Evolutionary conservation across 2,329 filamentous ascomycete genomes (phyloP), one percentile per base, ranked within the genome.

Genomic region (Penicillium decumbens): DNA sequence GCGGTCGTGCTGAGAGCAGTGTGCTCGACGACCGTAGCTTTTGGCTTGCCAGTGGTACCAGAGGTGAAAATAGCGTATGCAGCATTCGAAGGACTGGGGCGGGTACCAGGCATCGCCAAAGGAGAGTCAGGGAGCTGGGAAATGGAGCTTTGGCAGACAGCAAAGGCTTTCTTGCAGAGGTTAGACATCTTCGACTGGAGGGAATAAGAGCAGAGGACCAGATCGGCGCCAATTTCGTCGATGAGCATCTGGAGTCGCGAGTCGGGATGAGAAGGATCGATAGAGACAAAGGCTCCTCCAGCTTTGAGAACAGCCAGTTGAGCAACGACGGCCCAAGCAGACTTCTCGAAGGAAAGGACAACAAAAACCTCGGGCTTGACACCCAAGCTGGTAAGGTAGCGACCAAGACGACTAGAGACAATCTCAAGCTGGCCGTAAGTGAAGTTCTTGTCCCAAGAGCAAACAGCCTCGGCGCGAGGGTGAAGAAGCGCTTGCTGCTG

Each of bases 21-120:
- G 57, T 88, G 84, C 6, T 79, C 80, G 51, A 85, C 80, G 15
- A 84, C 79, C 10, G 83, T 79, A 1, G 81, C 83, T 49, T 82
- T 81, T 0, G 80, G 79, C 43, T 75, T 76, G 42, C 77, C 77
- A 1, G 80, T 79, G 0, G 79, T 80, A 0, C 80, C 79, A 2
- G 78, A 79, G 0, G 78, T 80, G 53, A 85, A 82, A 4, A 87
- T 76, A 3, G 83, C 74, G 59, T 83, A 86, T 0, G 83, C 82
- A 18, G 66, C 62, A 45, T 67, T 69, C 2, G 51, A 41, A 3
- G 65, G 58, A 2, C 35, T 60, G 23, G 61, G 54, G 1, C 47
- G 56, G 1, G 42, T 41, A 1, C 53, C 42, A 13, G 57, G 42
- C 10, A 58, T 40, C 4, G 55, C 39, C 15, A 59, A 39, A 33